A percentile compares a stretch with the other conserved stretches of the same genome.
These are phyloP conservation scores for Podaxis sp. DNA, from an alignment of 768 basidiomycete species.

Conservation along the genomic window DNA sequence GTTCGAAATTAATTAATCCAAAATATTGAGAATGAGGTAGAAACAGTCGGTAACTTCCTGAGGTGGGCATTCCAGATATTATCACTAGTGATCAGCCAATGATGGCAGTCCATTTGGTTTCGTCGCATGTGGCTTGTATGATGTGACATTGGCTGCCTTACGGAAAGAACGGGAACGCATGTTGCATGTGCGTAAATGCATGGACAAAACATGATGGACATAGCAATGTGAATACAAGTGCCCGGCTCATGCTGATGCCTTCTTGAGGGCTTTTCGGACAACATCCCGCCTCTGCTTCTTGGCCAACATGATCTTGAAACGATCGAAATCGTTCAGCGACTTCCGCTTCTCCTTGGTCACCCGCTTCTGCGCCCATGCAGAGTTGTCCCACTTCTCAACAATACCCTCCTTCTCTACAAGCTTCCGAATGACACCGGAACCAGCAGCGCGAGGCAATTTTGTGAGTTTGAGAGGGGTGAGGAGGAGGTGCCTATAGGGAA, in stretches of 20 bases:
- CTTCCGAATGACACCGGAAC: slow-evolving; percentile 79
- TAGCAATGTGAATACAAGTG: slow-evolving; percentile 9
- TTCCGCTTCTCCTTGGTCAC: slow-evolving; percentile 69
- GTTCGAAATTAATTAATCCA: neutral
- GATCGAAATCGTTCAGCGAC: slow-evolving; percentile 83
- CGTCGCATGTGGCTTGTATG: neutral
- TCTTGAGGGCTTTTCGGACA: slow-evolving; percentile 66
- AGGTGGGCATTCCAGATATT: neutral
- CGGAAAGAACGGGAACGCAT: neutral
- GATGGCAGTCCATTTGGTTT: neutral
- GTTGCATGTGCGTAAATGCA: neutral
- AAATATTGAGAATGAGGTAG: neutral
- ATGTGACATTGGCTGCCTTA: neutral
- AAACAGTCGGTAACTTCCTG: neutral
- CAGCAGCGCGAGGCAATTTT: slow-evolving; percentile 83
- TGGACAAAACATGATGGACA: slow-evolving; percentile 7
- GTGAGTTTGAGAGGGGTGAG: slow-evolving; percentile 84
- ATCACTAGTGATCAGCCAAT: neutral
- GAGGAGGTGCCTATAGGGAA: slow-evolving; percentile 87
- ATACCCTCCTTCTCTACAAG: slow-evolving; percentile 81
- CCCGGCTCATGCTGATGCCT: slow-evolving; percentile 27
- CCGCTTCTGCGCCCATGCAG: slow-evolving; percentile 85
- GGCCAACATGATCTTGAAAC: slow-evolving; percentile 82
- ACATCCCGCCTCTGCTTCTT: slow-evolving; percentile 85
- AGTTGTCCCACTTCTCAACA: slow-evolving; percentile 85